Conservation (phyloP, 768 basidiomycete species). For the Dioszegia crocea region DNA sequence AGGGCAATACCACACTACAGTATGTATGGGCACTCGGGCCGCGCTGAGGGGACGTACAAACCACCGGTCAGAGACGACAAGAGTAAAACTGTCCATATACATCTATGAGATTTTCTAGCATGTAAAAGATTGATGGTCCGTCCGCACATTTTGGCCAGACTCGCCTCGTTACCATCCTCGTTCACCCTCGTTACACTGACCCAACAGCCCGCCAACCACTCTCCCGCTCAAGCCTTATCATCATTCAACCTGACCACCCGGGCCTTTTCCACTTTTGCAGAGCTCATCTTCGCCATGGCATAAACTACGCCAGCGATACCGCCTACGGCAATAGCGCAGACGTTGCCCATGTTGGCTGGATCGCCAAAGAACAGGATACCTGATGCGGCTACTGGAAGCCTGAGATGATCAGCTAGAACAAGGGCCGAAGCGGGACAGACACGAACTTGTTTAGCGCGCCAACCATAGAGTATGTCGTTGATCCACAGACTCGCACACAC, state of each 20-base stretch:
- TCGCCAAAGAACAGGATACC: constrained; percentile 83
- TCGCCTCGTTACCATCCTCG: too few relatives aligned
- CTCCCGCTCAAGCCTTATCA: constrained; percentile 2
- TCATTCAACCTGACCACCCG: constrained; percentile 6
- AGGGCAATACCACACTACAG: too few relatives aligned
- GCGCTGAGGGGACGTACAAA: too few relatives aligned
- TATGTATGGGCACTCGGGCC: too few relatives aligned
- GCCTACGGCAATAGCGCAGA: constrained; percentile 78
- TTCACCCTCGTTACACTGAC: too few relatives aligned
- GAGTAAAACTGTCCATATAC: too few relatives aligned
- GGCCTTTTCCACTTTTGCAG: constrained; percentile 68
- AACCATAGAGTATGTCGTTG: constrained; percentile 99
- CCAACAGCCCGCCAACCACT: too few relatives aligned
- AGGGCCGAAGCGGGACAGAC: neutral
- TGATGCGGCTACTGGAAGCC: constrained; percentile 91
- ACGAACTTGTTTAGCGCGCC: constrained; percentile 84
- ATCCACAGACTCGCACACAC: constrained; percentile 93
- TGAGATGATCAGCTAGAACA: constrained; percentile 26
- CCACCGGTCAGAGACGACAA: too few relatives aligned
- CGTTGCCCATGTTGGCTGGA: constrained; percentile 76
- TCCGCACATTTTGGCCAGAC: too few relatives aligned
- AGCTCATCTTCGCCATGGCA: constrained; percentile 89
- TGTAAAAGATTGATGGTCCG: too few relatives aligned
- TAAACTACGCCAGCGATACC: constrained; percentile 90
- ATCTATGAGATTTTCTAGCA: too few relatives aligned